Evolutionary conservation across 2,329 filamentous ascomycete species (phyloP).

Genomic region (Epichloe uncinata): DNA sequence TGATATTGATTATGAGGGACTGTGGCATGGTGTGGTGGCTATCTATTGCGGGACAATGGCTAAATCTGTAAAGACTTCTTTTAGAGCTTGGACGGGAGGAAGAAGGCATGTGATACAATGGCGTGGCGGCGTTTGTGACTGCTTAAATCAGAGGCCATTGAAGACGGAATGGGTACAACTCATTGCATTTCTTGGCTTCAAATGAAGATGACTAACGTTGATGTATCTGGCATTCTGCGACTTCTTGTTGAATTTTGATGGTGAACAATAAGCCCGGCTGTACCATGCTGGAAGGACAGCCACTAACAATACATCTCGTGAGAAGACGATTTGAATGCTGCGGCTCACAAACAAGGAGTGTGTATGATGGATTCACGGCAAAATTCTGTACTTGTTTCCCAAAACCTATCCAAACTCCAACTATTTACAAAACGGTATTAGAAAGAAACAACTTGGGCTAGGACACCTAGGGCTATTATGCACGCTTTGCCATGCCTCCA

Average conservation of each 20-base stretch:
- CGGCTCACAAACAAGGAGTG: too few relatives aligned
- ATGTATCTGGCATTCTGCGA: too few relatives aligned
- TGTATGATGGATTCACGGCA: not conserved
- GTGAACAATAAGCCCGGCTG: too few relatives aligned
- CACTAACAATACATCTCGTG: too few relatives aligned
- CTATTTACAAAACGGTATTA: slow-evolving; percentile 8
- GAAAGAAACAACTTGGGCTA: not conserved
- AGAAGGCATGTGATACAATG: not conserved
- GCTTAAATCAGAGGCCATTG: not conserved
- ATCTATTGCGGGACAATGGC: not conserved
- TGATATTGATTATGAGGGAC: not conserved
- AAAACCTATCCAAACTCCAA: slow-evolving; percentile 10
- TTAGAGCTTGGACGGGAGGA: not conserved
- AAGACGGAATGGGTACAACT: not conserved
- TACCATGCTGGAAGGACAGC: too few relatives aligned
- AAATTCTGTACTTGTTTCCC: slow-evolving; percentile 4
- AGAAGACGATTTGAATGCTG: too few relatives aligned
- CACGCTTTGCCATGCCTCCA: too few relatives aligned
- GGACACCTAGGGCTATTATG: not conserved
- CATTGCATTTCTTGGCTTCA: not conserved
- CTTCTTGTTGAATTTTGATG: too few relatives aligned
- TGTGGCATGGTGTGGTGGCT: not conserved
- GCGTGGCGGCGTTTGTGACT: not conserved
- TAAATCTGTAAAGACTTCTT: not conserved
- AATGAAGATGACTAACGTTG: too few relatives aligned